Evolutionary conservation across 495 filamentous ascomycete species (phyloP).

Genomic region (Xylaria intraflava): DNA sequence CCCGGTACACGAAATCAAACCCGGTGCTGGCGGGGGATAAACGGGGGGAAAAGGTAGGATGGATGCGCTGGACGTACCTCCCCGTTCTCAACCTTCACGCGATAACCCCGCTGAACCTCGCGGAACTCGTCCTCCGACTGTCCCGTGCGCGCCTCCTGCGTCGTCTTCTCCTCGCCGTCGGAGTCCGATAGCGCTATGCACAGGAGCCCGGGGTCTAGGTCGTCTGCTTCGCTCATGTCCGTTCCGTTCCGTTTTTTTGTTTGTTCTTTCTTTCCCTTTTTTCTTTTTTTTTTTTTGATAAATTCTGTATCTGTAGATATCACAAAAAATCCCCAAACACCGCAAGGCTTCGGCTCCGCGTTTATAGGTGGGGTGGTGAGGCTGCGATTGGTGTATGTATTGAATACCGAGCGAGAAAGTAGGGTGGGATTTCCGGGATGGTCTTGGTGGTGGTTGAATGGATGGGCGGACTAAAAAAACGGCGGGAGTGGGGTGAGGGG

Average conservation of each 20-base stretch:
- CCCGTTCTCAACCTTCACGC: constrained; percentile 41
- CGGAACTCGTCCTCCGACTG: constrained; percentile 41
- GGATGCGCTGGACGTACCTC: constrained; percentile 23
- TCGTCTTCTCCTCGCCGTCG: constrained; percentile 19
- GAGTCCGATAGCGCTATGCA: constrained; percentile 36
- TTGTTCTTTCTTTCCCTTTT: neutral
- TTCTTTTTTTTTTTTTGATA: too few relatives aligned
- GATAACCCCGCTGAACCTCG: constrained; percentile 30
- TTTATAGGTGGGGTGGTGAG: too few relatives aligned
- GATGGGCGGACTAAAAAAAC: too few relatives aligned
- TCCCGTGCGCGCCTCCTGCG: constrained; percentile 32
- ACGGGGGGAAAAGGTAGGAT: neutral
- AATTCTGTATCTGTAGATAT: too few relatives aligned
- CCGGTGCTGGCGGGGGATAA: constrained; percentile 15
- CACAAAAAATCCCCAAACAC: too few relatives aligned
- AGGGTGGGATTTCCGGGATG: neutral
- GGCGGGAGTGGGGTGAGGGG: constrained; percentile 2
- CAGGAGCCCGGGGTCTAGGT: constrained; percentile 29
- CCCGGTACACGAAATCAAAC: constrained; percentile 19
- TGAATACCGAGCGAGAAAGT: neutral
- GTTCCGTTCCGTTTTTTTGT: too few relatives aligned
- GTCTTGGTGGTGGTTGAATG: too few relatives aligned
- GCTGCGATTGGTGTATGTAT: neutral
- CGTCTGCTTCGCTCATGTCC: constrained; percentile 14
- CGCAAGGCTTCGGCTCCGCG: too few relatives aligned